Evolutionary conservation across 2,329 filamentous ascomycete species (phyloP).

Genomic region (Cryphonectria nitschkei): DNA sequence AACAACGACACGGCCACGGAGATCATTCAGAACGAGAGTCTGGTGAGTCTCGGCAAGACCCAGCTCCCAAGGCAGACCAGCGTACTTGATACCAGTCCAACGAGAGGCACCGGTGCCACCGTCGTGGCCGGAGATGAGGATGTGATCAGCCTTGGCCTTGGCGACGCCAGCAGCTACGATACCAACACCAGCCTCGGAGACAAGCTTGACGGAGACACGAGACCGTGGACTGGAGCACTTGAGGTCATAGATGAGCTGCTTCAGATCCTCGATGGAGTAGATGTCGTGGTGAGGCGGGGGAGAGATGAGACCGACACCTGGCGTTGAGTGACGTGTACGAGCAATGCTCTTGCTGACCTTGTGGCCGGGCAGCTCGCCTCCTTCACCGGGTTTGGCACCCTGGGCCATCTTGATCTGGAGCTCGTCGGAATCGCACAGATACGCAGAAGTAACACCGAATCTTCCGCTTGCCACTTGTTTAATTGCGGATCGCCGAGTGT

Average conservation of each 20-base stretch:
- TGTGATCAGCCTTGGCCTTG: constrained; percentile 96
- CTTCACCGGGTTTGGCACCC: constrained; percentile 95
- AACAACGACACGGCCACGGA: constrained; percentile 92
- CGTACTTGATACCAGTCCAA: constrained; percentile 99
- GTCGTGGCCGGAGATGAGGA: constrained; percentile 94
- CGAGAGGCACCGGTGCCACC: constrained; percentile 94
- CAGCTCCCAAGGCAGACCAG: constrained; percentile 93
- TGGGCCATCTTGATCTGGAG: constrained; percentile 99
- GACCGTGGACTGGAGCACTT: constrained; percentile 95
- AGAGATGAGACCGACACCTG: constrained; percentile 93
- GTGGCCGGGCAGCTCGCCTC: constrained; percentile 94
- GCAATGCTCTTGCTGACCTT: constrained; percentile 96
- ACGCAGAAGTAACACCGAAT: constrained; percentile 94
- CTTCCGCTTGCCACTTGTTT: constrained; percentile 96
- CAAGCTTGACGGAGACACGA: constrained; percentile 93
- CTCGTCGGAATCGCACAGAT: constrained; percentile 93
- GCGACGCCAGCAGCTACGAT: constrained; percentile 97
- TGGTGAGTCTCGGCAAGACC: constrained; percentile 97
- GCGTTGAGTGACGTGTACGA: constrained; percentile 92
- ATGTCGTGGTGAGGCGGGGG: constrained; percentile 95
- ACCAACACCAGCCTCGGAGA: constrained; percentile 95
- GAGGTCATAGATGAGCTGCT: constrained; percentile 96
- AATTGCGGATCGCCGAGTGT: constrained; percentile 96
- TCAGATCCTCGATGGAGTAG: constrained; percentile 97
- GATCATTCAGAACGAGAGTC: constrained; percentile 91